Base-by-base conservation (phyloP, 129 eudicot species). In the Dittrichia graveolens region DNA sequence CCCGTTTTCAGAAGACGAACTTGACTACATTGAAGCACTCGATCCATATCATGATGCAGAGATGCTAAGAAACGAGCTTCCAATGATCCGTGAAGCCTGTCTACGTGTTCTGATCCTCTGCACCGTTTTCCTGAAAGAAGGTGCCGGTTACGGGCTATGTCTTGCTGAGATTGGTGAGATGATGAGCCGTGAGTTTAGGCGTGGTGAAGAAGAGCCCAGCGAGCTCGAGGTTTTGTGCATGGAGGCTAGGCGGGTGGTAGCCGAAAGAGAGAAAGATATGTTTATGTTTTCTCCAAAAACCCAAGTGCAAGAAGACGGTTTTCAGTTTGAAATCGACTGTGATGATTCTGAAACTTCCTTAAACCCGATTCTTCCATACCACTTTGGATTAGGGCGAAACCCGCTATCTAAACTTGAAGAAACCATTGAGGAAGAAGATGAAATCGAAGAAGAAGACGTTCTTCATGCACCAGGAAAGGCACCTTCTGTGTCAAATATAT, bases 1-100 rank as follows among this genome's bases (percentile, higher is more conserved):
- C 5, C 99, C 99, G 2, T 94, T 94, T 81, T 87, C 97, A 5
- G 99, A 94, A 16, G 99, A 88, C n/a, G 99, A 94, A 69, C 89
- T 94, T 2, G 91, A 86, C 58, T 94, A 94, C 80, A 94, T 94
- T 5, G 59, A 71, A 47, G 75, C 75, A 10, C 97, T 94, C 8
- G 96, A 94, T 58, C 99, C 97, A 35, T 7, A 42, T 76, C 76
- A 56, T 24, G 99, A 90, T 41, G 77, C 85, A 10, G 89, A 86
- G 15, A 86, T 94, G 94, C 81, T 94, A 24, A 73, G 86, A 58
- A 19, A 52, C 1, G 96, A 94, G 82, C 93, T 94, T 13, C 99
- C 99, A 3, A 90, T 88, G 97, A 90, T 94, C 49, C 85, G 96
- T 31, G 97, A 90, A 71, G 96, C 96, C 39, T 94, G 97, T 74